Evolutionary conservation across 176 grass and related monocot species (phyloP).

Genomic region (Poa annua): DNA sequence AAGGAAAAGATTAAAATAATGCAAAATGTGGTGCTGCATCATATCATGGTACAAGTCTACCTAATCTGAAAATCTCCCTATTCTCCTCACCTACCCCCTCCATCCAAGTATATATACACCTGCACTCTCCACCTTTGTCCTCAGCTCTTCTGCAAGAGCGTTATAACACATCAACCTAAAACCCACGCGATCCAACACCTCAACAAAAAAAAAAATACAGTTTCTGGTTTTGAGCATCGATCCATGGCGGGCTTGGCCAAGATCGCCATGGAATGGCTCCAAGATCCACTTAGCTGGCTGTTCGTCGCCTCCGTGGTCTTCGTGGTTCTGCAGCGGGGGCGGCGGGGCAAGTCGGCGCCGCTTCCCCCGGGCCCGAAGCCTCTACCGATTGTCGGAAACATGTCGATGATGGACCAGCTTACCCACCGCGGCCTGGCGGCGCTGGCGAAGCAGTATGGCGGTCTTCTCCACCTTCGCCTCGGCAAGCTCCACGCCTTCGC

Average conservation of each 20-base stretch:
- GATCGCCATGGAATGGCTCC: slow-evolving; percentile 63
- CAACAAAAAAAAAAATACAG: neutral
- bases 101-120: slow-evolving; percentile 26
- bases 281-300: slow-evolving; percentile 53
- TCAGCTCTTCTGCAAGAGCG: slow-evolving; percentile 48
- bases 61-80: no score
- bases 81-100: no score
- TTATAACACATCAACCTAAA: slow-evolving; percentile 13
- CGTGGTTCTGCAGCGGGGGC: slow-evolving; percentile 37
- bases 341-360: slow-evolving; percentile 41
- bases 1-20: no score
- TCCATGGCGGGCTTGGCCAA: slow-evolving; percentile 18
- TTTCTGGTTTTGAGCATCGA: neutral
- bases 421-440: slow-evolving; percentile 88
- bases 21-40: no score
- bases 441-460: slow-evolving; percentile 69
- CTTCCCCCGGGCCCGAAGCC: slow-evolving; percentile 75
- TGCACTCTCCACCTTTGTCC: neutral
- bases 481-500: slow-evolving; percentile 67
- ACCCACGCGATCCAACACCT: neutral
- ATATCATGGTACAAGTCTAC: no score
- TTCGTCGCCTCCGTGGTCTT: slow-evolving; percentile 45
- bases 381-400: slow-evolving; percentile 90
- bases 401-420: slow-evolving; percentile 94
- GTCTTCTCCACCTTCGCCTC: slow-evolving; percentile 67